Percentiles rank a stretch among this genome's conserved stretches.
Conservation (phyloP, 169 alveolate species). For the Cryptosporidium meleagridis region DNA sequence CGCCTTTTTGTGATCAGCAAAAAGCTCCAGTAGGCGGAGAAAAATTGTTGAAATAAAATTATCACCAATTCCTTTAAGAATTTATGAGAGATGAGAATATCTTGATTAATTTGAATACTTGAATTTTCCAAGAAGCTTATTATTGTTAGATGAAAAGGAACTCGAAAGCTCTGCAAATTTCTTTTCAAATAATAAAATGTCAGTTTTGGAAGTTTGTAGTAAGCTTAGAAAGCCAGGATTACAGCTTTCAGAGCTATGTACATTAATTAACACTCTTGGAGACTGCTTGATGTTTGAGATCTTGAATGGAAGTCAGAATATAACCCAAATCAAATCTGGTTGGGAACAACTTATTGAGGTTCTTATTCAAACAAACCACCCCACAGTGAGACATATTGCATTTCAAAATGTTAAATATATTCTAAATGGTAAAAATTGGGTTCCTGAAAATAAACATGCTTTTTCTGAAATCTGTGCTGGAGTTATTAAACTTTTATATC, state of each 20-base stretch:
- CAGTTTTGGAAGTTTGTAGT: slow-evolving; percentile 16
- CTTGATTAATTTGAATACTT: too few species aligned
- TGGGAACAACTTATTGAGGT: slow-evolving; percentile 56
- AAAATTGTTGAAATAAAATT: background rate
- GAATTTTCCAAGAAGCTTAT: background rate
- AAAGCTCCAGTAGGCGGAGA: background rate
- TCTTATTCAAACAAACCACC: slow-evolving; percentile 55
- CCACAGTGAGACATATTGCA: slow-evolving; percentile 67
- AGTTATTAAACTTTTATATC: slow-evolving; percentile 18
- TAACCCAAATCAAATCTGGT: slow-evolving; percentile 6
- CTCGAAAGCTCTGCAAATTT: background rate
- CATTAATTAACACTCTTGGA: slow-evolving; percentile 45
- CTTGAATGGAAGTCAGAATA: background rate
- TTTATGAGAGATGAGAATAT: background rate
- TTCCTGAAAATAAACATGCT: background rate
- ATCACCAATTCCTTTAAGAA: background rate
- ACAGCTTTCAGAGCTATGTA: slow-evolving; percentile 57
- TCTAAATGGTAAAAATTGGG: slow-evolving; percentile 14
- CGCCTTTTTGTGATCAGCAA: background rate
- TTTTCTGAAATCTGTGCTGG: slow-evolving; percentile 26
- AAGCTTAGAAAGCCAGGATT: slow-evolving; percentile 35
- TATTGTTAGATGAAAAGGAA: background rate
- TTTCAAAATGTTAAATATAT: slow-evolving; percentile 48
- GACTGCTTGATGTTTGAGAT: slow-evolving; percentile 13
- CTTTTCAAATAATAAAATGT: background rate